phyloP scores from a whole-genome alignment of 768 basidiomycete species.

The Podaxis sp. region DNA sequence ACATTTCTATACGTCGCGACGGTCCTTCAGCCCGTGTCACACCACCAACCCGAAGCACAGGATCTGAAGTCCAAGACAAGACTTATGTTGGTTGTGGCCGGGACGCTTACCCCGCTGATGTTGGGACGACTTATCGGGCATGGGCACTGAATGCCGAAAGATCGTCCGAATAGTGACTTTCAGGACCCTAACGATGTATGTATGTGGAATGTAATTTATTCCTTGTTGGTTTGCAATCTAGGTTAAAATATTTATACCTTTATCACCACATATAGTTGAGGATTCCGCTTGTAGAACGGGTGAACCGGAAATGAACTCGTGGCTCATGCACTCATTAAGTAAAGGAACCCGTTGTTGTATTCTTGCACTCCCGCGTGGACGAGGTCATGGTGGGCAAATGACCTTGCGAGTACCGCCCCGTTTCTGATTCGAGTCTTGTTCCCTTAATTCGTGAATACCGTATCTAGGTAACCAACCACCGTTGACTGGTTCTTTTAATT shows the following conservation, averaged over 20 bases:
- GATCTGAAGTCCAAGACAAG: slow-evolving; percentile 48
- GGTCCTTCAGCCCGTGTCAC: slow-evolving; percentile 75
- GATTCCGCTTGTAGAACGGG: background rate
- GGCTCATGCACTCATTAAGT: background rate
- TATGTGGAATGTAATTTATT: background rate
- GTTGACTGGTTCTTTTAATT: slow-evolving; percentile 2
- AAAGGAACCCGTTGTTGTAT: background rate
- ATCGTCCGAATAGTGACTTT: background rate
- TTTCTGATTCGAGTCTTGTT: background rate
- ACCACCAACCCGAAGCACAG: slow-evolving; percentile 37
- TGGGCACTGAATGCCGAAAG: slow-evolving; percentile 40
- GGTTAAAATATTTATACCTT: background rate
- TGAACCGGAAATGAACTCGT: background rate
- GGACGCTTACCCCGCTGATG: slow-evolving; percentile 72
- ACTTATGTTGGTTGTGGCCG: slow-evolving; percentile 54
- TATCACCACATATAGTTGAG: background rate
- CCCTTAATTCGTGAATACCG: background rate
- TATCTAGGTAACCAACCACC: background rate
- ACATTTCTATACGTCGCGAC: slow-evolving; percentile 96
- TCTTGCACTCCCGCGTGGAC: background rate
- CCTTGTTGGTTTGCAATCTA: background rate
- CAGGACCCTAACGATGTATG: background rate
- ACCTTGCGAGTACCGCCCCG: background rate
- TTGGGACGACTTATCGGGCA: slow-evolving; percentile 64
- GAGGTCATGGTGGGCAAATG: background rate